These are phyloP conservation scores for Rhynchospora tenuis DNA, from an alignment of 176 grass and related monocot species.

Conservation along the genomic window DNA sequence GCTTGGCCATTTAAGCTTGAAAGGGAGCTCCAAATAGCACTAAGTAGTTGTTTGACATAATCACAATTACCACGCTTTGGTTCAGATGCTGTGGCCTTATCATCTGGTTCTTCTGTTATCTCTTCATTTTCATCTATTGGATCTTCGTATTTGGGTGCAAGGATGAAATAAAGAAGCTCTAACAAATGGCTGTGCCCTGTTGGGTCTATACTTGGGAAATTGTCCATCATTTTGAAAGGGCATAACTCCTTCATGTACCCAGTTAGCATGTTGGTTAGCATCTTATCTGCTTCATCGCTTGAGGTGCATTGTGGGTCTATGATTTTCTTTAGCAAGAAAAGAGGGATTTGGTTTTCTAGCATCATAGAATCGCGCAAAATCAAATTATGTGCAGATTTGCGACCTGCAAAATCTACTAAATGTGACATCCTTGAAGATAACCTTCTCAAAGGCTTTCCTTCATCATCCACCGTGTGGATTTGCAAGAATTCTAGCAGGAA, in stretches of 20 bases:
- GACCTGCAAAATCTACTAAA: slow-evolving; percentile 61
- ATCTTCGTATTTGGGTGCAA: slow-evolving; percentile 44
- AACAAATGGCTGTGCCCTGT: slow-evolving; percentile 52
- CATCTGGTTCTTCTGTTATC: slow-evolving; percentile 30
- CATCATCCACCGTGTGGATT: slow-evolving; percentile 27
- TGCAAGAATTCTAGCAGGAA: slow-evolving; percentile 87
- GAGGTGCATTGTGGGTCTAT: slow-evolving; percentile 46
- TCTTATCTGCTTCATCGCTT: slow-evolving; percentile 25
- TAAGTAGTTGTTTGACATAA: slow-evolving; percentile 44
- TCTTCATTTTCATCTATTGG: background rate
- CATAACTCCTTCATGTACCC: slow-evolving; percentile 61
- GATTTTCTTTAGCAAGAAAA: slow-evolving; percentile 55
- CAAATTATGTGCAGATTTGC: slow-evolving; percentile 52
- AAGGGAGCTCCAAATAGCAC: slow-evolving; percentile 31
- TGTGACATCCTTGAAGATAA: slow-evolving; percentile 67
- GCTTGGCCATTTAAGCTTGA: slow-evolving; percentile 37
- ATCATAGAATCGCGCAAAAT: slow-evolving; percentile 76
- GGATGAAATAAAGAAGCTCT: slow-evolving; percentile 59
- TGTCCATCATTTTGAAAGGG: slow-evolving; percentile 62
- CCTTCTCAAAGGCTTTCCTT: slow-evolving; percentile 29
- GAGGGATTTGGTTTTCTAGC: slow-evolving; percentile 88
- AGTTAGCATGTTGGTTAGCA: slow-evolving; percentile 51
- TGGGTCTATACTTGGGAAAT: slow-evolving; percentile 46
- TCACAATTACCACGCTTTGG: slow-evolving; percentile 9
- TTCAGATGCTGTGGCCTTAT: slow-evolving; percentile 37